These are phyloP conservation scores for Coccomyxa sp. DNA, from an alignment of 139 green algal genomes.

Conservation along the genomic window DNA sequence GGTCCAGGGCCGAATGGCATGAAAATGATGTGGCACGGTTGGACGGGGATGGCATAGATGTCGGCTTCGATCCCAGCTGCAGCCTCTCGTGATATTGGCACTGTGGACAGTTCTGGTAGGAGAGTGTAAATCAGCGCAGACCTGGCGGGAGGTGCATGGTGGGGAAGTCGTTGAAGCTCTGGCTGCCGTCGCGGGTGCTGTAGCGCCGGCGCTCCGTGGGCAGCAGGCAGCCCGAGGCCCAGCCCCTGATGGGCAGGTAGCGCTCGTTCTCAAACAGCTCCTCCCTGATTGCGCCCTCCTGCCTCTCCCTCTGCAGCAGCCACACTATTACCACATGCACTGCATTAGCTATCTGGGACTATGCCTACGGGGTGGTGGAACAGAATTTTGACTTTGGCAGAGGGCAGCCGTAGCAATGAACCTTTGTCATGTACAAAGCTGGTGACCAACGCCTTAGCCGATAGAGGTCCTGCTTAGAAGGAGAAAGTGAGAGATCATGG, in stretches of 20 bases:
- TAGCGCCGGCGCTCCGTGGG: constrained; percentile 56
- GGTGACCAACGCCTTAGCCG: too few species aligned
- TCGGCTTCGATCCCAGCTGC: neutral
- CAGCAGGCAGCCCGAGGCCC: constrained; percentile 42
- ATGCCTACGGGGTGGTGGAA: too few species aligned
- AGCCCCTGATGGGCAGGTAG: constrained; percentile 56
- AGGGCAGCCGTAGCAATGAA: too few species aligned
- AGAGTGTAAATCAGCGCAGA: neutral
- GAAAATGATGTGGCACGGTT: too few species aligned
- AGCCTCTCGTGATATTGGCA: neutral
- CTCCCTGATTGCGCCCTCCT: constrained; percentile 47
- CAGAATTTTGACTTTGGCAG: too few species aligned
- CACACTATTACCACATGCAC: too few species aligned
- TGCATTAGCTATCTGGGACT: too few species aligned
- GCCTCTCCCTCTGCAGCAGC: neutral
- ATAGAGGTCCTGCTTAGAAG: too few species aligned
- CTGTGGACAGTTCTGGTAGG: neutral
- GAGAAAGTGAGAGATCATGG: too few species aligned
- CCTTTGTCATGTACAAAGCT: too few species aligned
- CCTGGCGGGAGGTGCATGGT: constrained; percentile 17
- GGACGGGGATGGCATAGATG: neutral
- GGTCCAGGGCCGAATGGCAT: too few species aligned
- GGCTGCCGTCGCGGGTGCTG: constrained; percentile 27
- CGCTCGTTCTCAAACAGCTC: constrained; percentile 87
- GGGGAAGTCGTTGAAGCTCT: constrained; percentile 35